Base-by-base conservation (phyloP, 495 filamentous ascomycete species). In the Aspergillus affinis region DNA sequence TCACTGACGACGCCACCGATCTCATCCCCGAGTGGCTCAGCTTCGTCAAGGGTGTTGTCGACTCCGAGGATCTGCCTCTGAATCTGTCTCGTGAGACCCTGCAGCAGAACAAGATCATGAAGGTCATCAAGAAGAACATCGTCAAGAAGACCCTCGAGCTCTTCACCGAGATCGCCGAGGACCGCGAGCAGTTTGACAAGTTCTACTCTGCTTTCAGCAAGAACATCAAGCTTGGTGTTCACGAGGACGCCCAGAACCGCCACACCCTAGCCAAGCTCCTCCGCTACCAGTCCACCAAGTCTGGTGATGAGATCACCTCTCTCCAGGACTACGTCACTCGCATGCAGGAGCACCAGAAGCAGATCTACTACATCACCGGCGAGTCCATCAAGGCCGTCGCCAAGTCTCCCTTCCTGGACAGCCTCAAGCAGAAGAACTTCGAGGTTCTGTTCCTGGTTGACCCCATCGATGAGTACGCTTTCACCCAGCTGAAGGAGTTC, bases 61-160 rank as follows among this genome's bases (percentile, higher is more conserved):
- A 98, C 81, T 98, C 94, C 63, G 94, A 98, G 85, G 94, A 98
- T 80, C 89, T 98, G 41, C 94, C 94, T 61, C 87, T 98, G 70
- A 98, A 98, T 86, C 79, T 98, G 80, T 98, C 95, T 76, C 95
- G 94, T 88, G 94, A 98, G 87, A 98, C 95, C 59, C 91, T 98
- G 51, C 94, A 98, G 82, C 95, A 98, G 84, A 98, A 98, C 89
- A 98, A 98, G 91, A 98, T 98, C 84, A 96, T 98, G 94, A 98
- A 98, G 88, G 94, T 98, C 72, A 98, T 98, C 87, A 93, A 91
- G 84, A 98, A 98, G 92, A 98, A 98, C 88, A 94, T 98, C 61
- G 92, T 98, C 84, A 98, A 98, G 92, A 98, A 98, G 92, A 90
- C 91, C 56, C 90, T 98, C 54, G 94, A 98, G 84, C 91, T 98